phyloP scores from a whole-genome alignment of 2,329 filamentous ascomycete species.

The Pseudofabraea citricarpa region DNA sequence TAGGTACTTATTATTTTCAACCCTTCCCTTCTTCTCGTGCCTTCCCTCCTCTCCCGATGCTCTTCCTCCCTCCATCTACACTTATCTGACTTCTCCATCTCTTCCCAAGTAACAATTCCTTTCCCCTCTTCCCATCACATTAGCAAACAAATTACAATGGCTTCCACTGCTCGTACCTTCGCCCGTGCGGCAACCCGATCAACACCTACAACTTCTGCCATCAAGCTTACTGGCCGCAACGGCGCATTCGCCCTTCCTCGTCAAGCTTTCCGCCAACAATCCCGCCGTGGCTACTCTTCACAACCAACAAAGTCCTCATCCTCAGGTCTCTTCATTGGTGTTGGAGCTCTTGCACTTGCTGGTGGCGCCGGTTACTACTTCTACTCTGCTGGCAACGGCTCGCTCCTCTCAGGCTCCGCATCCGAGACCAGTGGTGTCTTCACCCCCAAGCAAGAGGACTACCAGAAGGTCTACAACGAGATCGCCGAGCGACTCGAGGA shows the following conservation, averaged over 20 bases:
- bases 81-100: not conserved
- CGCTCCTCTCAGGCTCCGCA: slow-evolving; percentile 27
- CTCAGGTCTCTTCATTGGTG: slow-evolving; percentile 50
- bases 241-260: slow-evolving; percentile 54
- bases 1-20: no score
- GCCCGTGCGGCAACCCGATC: slow-evolving; percentile 31
- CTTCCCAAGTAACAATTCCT: not conserved
- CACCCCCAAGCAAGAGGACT: slow-evolving; percentile 76
- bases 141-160: slow-evolving; percentile 25
- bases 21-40: not conserved
- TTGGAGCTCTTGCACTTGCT: slow-evolving; percentile 53
- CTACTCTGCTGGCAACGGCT: slow-evolving; percentile 51
- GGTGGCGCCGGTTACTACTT: slow-evolving; percentile 64
- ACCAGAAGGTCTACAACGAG: slow-evolving; percentile 91
- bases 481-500: slow-evolving; percentile 77
- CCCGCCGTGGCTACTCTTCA: slow-evolving; percentile 76
- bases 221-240: slow-evolving; percentile 54
- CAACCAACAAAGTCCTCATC: slow-evolving; percentile 56
- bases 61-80: no score
- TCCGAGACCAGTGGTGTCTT: slow-evolving; percentile 49
- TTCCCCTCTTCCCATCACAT: not conserved
- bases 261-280: slow-evolving; percentile 67
- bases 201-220: slow-evolving; percentile 38
- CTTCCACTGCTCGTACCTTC: slow-evolving; percentile 30
- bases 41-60: not conserved